phyloP scores from a whole-genome alignment of 2,329 filamentous ascomycete genomes.

The Huntiella savannae region DNA sequence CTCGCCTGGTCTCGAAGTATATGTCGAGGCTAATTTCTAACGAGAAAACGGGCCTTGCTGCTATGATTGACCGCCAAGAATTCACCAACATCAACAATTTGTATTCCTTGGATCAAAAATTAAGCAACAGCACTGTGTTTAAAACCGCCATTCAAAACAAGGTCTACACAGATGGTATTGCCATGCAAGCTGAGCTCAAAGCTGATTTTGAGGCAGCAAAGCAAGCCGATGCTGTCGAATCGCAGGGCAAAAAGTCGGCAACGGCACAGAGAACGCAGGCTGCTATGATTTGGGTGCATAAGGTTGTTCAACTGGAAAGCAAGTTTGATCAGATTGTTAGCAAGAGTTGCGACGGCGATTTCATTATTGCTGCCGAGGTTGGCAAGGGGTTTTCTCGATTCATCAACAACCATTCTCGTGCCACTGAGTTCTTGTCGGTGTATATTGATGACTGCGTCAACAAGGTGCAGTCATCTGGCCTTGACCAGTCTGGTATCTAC shows the following conservation, averaged over 20 bases:
- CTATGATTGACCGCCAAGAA: conserved; percentile 84
- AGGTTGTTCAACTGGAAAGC: conserved; percentile 67
- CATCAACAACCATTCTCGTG: conserved; percentile 73
- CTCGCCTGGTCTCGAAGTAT: conserved; percentile 58
- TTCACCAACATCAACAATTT: conserved; percentile 60
- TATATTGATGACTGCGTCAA: conserved; percentile 96
- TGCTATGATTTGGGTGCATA: conserved; percentile 88
- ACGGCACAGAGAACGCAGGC: conserved; percentile 53
- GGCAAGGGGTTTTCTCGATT: conserved; percentile 81
- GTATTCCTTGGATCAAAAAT: conserved; percentile 50
- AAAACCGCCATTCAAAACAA: conserved; percentile 53
- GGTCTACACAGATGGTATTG: conserved; percentile 59
- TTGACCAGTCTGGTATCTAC: conserved; percentile 63
- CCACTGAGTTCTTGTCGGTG: conserved; percentile 81
- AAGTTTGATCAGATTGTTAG: conserved; percentile 73
- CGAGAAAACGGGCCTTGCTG: conserved; percentile 63
- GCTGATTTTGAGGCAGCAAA: conserved; percentile 29
- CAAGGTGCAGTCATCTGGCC: conserved; percentile 56
- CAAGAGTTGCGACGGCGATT: conserved; percentile 54
- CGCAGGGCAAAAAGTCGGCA: conserved; percentile 16
- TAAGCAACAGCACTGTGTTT: conserved; percentile 43
- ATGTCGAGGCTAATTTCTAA: conserved; percentile 67
- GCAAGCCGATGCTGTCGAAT: conserved; percentile 20
- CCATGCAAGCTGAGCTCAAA: conserved; percentile 54
- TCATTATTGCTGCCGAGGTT: conserved; percentile 60